Conservation (phyloP, 257 asterid species). For the Linderniella brevidens region DNA sequence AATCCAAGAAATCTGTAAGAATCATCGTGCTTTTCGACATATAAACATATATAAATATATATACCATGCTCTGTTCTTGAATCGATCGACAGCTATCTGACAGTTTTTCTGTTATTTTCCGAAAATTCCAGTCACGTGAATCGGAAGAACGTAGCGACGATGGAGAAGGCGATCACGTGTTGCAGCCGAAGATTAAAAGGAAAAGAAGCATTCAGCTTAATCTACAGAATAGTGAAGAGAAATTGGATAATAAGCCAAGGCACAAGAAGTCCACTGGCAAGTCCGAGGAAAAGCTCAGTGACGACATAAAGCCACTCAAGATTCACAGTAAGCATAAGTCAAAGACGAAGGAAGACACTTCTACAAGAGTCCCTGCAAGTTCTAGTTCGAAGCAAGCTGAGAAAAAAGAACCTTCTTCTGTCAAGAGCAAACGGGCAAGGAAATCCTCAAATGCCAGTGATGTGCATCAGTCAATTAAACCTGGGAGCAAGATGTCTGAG, state of each 20-base stretch:
- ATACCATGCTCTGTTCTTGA: not conserved
- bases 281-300: too few species aligned
- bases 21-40: not conserved
- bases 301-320: constrained; percentile 41
- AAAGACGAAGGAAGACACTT: constrained; percentile 35
- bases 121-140: constrained; percentile 52
- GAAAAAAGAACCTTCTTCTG: constrained; percentile 26
- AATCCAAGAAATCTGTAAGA: constrained; percentile 46
- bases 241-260: constrained; percentile 39
- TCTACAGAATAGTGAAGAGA: constrained; percentile 56
- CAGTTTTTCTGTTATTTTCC: constrained; percentile 2
- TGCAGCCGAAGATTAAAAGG: constrained; percentile 86
- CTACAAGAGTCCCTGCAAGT: constrained; percentile 38
- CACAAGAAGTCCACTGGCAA: too few species aligned
- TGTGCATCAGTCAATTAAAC: constrained; percentile 27
- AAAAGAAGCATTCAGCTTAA: constrained; percentile 84
- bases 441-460: constrained; percentile 17
- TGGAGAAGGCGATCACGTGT: constrained; percentile 95
- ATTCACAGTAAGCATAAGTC: constrained; percentile 41
- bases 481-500: constrained; percentile 68
- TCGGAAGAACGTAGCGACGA: constrained; percentile 95
- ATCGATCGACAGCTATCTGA: constrained; percentile 6
- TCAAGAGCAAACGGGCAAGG: constrained; percentile 44
- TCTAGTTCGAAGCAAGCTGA: constrained; percentile 29
- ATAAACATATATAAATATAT: too few species aligned